Percentiles rank a stretch among this genome's conserved stretches.
Evolutionary conservation across 2,329 filamentous ascomycete genomes (phyloP).

Genomic region (Endoconidiophora polonica): DNA sequence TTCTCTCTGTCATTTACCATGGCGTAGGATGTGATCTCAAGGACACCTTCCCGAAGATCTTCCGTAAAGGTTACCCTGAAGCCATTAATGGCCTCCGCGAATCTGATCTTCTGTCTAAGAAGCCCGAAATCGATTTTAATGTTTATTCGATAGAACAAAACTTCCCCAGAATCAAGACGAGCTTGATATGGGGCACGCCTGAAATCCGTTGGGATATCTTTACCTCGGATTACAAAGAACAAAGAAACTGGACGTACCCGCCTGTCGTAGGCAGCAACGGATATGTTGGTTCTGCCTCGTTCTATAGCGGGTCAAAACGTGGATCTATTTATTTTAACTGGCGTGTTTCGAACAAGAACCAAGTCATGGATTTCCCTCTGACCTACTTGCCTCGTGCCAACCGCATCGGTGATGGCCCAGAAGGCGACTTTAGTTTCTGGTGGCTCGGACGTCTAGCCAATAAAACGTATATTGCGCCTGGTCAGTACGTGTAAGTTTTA

Average conservation of each 20-base stretch:
- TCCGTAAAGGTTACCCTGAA: background rate
- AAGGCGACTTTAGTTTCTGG: constrained; percentile 12
- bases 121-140: constrained; percentile 6
- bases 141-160: constrained; percentile 9
- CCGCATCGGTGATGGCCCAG: too few species aligned
- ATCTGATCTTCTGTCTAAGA: too few species aligned
- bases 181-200: constrained; percentile 20
- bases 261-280: constrained; percentile 22
- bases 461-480: constrained; percentile 17
- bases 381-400: too few species aligned
- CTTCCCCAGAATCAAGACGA: constrained; percentile 14
- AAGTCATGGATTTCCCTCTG: too few species aligned
- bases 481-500: constrained; percentile 15
- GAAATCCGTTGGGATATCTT: constrained; percentile 26
- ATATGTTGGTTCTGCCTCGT: constrained; percentile 21
- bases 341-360: too few species aligned
- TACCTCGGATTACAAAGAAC: constrained; percentile 22
- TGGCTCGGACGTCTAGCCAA: constrained; percentile 19
- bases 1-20: constrained; percentile 26
- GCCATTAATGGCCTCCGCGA: too few species aligned
- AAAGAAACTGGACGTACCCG: constrained; percentile 20
- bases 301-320: too few species aligned
- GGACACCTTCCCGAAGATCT: constrained; percentile 4
- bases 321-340: too few species aligned
- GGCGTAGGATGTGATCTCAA: constrained; percentile 13